Evolutionary conservation across 495 filamentous ascomycete genomes (phyloP), one percentile per base, ranked within the genome.

Genomic region (Xylaria nigripes): DNA sequence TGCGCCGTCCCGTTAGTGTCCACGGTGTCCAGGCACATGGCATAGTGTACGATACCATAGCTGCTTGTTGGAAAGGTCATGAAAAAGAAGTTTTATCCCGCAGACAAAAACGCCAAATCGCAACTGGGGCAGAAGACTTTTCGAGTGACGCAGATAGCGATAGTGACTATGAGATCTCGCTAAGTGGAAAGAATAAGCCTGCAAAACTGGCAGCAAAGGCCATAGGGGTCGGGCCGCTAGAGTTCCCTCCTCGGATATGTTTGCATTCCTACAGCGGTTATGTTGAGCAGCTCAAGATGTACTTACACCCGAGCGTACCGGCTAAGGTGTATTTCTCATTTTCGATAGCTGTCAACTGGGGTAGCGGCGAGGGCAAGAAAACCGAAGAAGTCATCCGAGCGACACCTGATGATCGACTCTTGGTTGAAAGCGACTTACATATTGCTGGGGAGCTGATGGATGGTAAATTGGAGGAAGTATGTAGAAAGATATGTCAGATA

Each of bases 11-110:
- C 0, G 93, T 91, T 2, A 92, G 87, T 13, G 76, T 97, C 0
- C 93, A 97, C 63, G 90, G 91, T 22, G 94, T 97, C 15, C 86
- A 93, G 65, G 89, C 87, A 0, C 93, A 96, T 61, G 94, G 93
- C 0, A 72, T 83, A 1, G 61, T 97, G 1, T 86, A 89, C 49
- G 88, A 95, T 13, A 76, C 84, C 1, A 65, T 97, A 21, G 74
- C 82, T 48, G 78, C 81, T 48, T 70, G 88, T 30, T 98, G 91
- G 90, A 82, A 82, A 60, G 93, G 90, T 0, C 77, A 89, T 63
- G 90, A 96, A 68, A 82, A 80, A 59, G 74, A 79, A 40, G 70
- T 86, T 2, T 62, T 83, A 1, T 87, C 86, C 44, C 81, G 80
- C 48, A 77, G 83, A 54, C 75, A 89, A 61, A 73, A 71, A 61